phyloP scores from a whole-genome alignment of 2,329 filamentous ascomycete genomes.

The Helminthosporium solani region DNA sequence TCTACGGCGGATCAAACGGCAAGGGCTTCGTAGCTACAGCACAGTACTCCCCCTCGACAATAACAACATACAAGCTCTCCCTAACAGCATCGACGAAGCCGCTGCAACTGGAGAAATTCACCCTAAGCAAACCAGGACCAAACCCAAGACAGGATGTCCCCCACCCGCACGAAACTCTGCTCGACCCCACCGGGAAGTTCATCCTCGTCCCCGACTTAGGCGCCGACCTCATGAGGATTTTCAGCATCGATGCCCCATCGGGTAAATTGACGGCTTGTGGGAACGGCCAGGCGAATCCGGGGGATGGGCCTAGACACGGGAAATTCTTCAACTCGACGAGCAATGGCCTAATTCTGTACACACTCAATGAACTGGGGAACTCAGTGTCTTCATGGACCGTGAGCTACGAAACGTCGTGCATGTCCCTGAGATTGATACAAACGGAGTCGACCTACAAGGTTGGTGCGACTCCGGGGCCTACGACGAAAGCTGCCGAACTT shows the following conservation, averaged over 20 bases:
- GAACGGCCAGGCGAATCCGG: slow-evolving; percentile 42
- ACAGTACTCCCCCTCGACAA: slow-evolving; percentile 23
- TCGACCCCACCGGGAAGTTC: slow-evolving; percentile 50
- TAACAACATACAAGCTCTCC: slow-evolving; percentile 28
- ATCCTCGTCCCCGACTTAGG: slow-evolving; percentile 55
- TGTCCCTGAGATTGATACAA: slow-evolving; percentile 20
- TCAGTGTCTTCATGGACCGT: slow-evolving; percentile 24
- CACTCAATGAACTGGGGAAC: slow-evolving; percentile 27
- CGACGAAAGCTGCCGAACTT: slow-evolving; percentile 25
- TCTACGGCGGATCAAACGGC: slow-evolving; percentile 21
- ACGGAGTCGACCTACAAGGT: slow-evolving; percentile 23
- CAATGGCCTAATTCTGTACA: slow-evolving; percentile 11
- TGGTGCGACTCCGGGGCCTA: slow-evolving; percentile 11
- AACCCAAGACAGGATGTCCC: slow-evolving; percentile 52
- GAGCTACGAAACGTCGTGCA: slow-evolving; percentile 15
- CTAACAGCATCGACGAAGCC: slow-evolving; percentile 17
- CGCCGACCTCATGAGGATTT: slow-evolving; percentile 56
- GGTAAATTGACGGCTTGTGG: slow-evolving; percentile 48
- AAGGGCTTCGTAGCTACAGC: slow-evolving; percentile 17
- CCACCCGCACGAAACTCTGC: slow-evolving; percentile 54
- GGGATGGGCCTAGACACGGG: slow-evolving; percentile 55
- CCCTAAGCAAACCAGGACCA: slow-evolving; percentile 41
- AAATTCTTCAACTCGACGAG: slow-evolving; percentile 36
- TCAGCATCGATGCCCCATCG: slow-evolving; percentile 47
- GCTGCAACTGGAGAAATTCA: slow-evolving; percentile 15